phyloP scores from a whole-genome alignment of 2,329 filamentous ascomycete species.

The Chalaropsis ovoidea region DNA sequence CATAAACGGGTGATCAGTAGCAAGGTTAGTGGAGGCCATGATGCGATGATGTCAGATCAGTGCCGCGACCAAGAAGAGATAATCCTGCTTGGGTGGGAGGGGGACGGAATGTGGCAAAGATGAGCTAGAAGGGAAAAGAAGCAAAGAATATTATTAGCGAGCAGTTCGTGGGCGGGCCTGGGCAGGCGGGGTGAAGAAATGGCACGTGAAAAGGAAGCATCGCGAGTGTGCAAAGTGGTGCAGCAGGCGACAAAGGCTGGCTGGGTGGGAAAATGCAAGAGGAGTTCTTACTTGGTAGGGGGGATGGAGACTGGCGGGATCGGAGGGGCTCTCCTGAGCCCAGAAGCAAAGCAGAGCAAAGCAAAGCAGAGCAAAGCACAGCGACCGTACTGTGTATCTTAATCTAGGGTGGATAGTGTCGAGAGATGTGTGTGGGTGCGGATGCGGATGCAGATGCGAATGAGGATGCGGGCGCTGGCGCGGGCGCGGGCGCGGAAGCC shows the following conservation, averaged over 20 bases:
- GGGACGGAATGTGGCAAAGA: background rate
- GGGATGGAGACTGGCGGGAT: too few relatives aligned
- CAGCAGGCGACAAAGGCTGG: too few relatives aligned
- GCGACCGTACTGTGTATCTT: too few relatives aligned
- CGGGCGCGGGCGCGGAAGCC: background rate
- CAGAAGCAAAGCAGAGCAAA: background rate
- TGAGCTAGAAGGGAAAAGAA: background rate
- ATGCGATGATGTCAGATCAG: background rate
- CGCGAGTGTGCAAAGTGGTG: background rate
- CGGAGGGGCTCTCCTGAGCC: background rate
- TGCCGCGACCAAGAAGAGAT: background rate
- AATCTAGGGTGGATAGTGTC: too few relatives aligned
- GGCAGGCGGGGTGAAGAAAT: background rate
- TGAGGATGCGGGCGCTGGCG: too few relatives aligned
- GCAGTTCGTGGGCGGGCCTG: background rate
- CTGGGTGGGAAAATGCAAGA: background rate
- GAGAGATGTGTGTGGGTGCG: too few relatives aligned
- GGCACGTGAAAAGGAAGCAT: background rate
- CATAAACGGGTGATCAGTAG: background rate
- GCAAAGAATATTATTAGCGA: background rate
- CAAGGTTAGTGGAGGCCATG: background rate
- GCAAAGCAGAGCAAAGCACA: too few relatives aligned
- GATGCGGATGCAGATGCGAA: background rate
- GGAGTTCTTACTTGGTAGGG: background rate
- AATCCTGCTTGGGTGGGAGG: background rate